phyloP scores from a whole-genome alignment of 1,284 basidiomycete species.

The Schizophyllum commune region DNA sequence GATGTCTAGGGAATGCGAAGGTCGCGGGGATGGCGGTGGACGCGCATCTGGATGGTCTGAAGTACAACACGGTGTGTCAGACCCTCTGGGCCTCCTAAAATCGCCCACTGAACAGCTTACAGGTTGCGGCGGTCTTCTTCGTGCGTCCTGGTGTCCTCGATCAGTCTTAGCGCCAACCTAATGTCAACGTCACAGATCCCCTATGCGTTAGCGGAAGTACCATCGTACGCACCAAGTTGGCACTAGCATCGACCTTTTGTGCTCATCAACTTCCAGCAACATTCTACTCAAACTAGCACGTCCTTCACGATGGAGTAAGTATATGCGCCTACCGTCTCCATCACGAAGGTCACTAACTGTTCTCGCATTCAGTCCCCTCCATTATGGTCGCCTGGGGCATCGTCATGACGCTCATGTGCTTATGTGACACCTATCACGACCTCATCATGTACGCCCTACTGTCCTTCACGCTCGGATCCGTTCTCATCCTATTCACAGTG shows the following conservation, averaged over 20 bases:
- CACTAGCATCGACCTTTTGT: slow-evolving; percentile 1
- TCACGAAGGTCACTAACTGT: slow-evolving; percentile 4
- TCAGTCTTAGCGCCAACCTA: slow-evolving; percentile 1
- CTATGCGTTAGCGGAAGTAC: slow-evolving; percentile 39
- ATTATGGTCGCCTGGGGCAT: slow-evolving; percentile 46
- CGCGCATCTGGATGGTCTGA: slow-evolving; percentile 29
- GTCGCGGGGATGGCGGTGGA: slow-evolving; percentile 34
- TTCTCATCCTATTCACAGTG: slow-evolving; percentile 20
- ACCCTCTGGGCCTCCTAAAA: not conserved
- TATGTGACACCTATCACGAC: slow-evolving; percentile 26
- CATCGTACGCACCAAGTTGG: slow-evolving; percentile 30
- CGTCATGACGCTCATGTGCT: slow-evolving; percentile 34
- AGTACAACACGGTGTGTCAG: slow-evolving; percentile 34
- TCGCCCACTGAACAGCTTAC: not conserved
- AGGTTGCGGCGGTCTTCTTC: slow-evolving; percentile 42
- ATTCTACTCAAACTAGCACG: slow-evolving; percentile 36
- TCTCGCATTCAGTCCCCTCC: slow-evolving; percentile 27
- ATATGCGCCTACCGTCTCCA: not conserved
- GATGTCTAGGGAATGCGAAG: slow-evolving; percentile 22
- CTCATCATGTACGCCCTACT: slow-evolving; percentile 22
- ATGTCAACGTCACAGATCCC: slow-evolving; percentile 24
- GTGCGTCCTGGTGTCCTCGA: slow-evolving; percentile 21
- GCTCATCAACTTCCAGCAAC: slow-evolving; percentile 24
- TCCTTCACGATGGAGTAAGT: slow-evolving; percentile 40
- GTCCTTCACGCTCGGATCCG: not conserved